These are phyloP conservation scores for Phytopythium vexans DNA, from an alignment of 352 stramenopile species.

Conservation along the genomic window DNA sequence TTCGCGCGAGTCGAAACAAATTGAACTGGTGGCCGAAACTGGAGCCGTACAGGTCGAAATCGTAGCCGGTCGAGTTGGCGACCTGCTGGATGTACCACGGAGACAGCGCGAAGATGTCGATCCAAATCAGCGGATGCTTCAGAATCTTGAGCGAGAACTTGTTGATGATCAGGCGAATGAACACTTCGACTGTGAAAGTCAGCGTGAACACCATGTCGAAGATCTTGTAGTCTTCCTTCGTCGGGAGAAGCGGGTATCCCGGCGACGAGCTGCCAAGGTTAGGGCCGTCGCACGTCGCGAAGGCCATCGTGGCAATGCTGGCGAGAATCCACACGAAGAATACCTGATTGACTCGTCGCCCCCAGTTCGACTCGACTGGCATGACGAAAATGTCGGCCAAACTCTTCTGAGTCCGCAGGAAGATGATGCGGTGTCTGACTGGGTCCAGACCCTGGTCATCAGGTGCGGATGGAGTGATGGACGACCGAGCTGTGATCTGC, in stretches of 20 bases:
- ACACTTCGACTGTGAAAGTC: constrained; percentile 59
- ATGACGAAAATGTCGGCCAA: constrained; percentile 40
- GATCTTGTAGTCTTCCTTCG: constrained; percentile 24
- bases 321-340: constrained; percentile 57
- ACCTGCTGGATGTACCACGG: constrained; percentile 54
- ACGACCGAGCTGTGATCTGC: constrained; percentile 7
- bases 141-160: constrained; percentile 26
- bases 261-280: constrained; percentile 52
- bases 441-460: constrained; percentile 12
- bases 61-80: constrained; percentile 1
- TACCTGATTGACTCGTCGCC: constrained; percentile 30
- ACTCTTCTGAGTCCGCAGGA: constrained; percentile 36
- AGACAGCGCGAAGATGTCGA: constrained; percentile 52
- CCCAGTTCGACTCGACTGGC: constrained; percentile 28
- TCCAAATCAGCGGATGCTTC: constrained; percentile 37
- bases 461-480: neutral
- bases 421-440: constrained; percentile 30
- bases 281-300: constrained; percentile 61
- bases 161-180: constrained; percentile 24
- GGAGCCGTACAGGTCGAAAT: constrained; percentile 19
- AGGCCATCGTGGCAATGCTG: constrained; percentile 40
- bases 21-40: constrained; percentile 20
- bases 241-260: constrained; percentile 51
- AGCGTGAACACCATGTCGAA: constrained; percentile 37
- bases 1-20: constrained; percentile 49